A percentile compares a stretch with the other conserved stretches of the same genome.
Evolutionary conservation across 495 filamentous ascomycete species (phyloP).

Genomic region (Penicillium simplicissimum): DNA sequence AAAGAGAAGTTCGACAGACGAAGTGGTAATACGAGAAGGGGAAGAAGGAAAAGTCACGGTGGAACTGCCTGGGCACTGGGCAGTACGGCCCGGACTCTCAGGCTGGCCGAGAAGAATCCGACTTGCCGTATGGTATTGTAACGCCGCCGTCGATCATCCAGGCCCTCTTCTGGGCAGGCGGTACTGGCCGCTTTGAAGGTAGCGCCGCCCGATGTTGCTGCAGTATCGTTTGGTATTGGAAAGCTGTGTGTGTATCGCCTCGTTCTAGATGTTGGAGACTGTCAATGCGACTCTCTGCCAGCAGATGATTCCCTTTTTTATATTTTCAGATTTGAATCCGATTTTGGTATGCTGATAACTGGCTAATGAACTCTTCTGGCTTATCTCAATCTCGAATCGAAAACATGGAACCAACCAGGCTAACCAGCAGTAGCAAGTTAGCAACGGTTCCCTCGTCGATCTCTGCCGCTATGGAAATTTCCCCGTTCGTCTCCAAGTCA

Average conservation of each 20-base stretch:
- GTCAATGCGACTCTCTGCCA: neutral
- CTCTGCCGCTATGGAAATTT: neutral
- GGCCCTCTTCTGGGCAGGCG: slow-evolving; percentile 18
- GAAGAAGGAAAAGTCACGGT: slow-evolving; percentile 27
- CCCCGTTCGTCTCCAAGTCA: slow-evolving; percentile 6
- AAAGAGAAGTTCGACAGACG: slow-evolving; percentile 19
- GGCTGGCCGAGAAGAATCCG: slow-evolving; percentile 22
- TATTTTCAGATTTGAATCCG: neutral
- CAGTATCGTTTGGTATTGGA: neutral
- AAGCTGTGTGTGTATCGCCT: neutral
- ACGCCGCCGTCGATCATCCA: slow-evolving; percentile 26
- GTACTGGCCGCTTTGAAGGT: slow-evolving; percentile 16
- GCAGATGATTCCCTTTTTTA: neutral
- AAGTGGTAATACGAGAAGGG: slow-evolving; percentile 23
- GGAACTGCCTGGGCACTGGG: slow-evolving; percentile 5
- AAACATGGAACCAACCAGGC: neutral
- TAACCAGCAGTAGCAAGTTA: neutral
- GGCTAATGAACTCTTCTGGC: neutral
- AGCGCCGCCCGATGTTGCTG: neutral
- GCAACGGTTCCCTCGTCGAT: neutral
- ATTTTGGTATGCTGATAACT: neutral
- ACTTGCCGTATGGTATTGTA: slow-evolving; percentile 22
- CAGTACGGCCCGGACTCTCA: slow-evolving; percentile 16
- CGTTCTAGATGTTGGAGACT: neutral
- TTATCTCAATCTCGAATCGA: neutral